phyloP scores from a whole-genome alignment of 2,329 filamentous ascomycete genomes.

The Polytolypa hystricis region DNA sequence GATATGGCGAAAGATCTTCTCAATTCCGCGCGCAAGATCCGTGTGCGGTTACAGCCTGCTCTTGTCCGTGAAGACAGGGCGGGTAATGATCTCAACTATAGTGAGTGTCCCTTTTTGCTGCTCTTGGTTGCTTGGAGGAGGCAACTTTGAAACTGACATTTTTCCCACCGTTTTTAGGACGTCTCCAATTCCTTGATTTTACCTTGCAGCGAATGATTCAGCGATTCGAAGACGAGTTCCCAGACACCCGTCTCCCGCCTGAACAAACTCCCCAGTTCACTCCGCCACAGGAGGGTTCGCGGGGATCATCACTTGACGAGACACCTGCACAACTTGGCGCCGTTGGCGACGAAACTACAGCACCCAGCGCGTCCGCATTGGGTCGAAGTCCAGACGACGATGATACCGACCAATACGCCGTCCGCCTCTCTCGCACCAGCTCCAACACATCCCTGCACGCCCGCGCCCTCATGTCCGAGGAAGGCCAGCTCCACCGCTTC shows the following conservation, averaged over 20 bases:
- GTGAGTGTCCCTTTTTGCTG: slow-evolving; percentile 43
- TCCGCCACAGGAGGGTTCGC: slow-evolving; percentile 19
- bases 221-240: slow-evolving; percentile 92
- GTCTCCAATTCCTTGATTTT: slow-evolving; percentile 74
- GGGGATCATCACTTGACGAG: slow-evolving; percentile 24
- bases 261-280: slow-evolving; percentile 15
- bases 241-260: slow-evolving; percentile 58
- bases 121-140: background rate
- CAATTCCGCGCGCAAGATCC: slow-evolving; percentile 78
- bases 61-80: slow-evolving; percentile 61
- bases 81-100: slow-evolving; percentile 64
- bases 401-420: slow-evolving; percentile 31
- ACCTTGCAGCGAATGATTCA: slow-evolving; percentile 87
- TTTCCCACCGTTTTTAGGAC: slow-evolving; percentile 37
- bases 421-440: slow-evolving; percentile 46
- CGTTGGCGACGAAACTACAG: slow-evolving; percentile 19
- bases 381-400: slow-evolving; percentile 28
- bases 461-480: slow-evolving; percentile 54
- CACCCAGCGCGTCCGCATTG: slow-evolving; percentile 2
- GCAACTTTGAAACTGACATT: slow-evolving; percentile 17
- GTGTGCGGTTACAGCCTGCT: slow-evolving; percentile 69
- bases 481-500: slow-evolving; percentile 59
- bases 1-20: slow-evolving; percentile 90
- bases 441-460: slow-evolving; percentile 59
- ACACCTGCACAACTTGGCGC: slow-evolving; percentile 25